Evolutionary conservation across 108 stramenopile genomes (phyloP).

Genomic region (Parietichytrium sp.): DNA sequence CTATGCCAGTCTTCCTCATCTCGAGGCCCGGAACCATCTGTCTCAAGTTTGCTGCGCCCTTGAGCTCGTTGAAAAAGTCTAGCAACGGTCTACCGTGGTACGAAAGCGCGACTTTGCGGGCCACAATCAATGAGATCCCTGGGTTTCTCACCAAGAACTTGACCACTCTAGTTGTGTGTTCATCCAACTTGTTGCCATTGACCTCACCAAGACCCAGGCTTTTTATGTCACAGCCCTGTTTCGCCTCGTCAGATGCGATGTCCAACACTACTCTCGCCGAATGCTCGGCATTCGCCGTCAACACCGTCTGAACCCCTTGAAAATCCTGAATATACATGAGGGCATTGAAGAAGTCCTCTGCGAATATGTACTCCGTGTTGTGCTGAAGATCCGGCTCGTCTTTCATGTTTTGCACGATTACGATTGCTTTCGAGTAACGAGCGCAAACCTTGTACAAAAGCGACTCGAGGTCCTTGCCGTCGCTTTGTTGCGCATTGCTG

Average conservation of each 20-base stretch:
- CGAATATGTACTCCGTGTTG: not conserved
- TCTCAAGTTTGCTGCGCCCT: not conserved
- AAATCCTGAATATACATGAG: not conserved
- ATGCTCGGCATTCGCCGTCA: not conserved
- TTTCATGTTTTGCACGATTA: conserved; percentile 6
- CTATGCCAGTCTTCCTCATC: not conserved
- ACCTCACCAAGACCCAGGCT: conserved; percentile 11
- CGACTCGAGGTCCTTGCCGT: not conserved
- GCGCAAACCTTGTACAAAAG: not conserved
- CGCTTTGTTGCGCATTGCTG: not conserved
- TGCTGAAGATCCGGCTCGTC: not conserved
- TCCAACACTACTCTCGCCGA: not conserved
- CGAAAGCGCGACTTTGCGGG: not conserved
- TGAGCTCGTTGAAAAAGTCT: not conserved
- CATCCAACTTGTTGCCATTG: not conserved
- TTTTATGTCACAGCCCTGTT: not conserved
- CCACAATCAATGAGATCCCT: not conserved
- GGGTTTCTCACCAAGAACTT: not conserved
- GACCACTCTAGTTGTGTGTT: not conserved
- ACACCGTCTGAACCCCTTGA: not conserved
- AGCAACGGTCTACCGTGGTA: not conserved
- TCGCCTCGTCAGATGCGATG: not conserved
- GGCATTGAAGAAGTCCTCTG: not conserved
- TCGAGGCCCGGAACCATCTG: conserved; percentile 6
- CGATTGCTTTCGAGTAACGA: not conserved